Evolutionary conservation across 352 stramenopile species (phyloP).

Genomic region (Phytophthora pisi): DNA sequence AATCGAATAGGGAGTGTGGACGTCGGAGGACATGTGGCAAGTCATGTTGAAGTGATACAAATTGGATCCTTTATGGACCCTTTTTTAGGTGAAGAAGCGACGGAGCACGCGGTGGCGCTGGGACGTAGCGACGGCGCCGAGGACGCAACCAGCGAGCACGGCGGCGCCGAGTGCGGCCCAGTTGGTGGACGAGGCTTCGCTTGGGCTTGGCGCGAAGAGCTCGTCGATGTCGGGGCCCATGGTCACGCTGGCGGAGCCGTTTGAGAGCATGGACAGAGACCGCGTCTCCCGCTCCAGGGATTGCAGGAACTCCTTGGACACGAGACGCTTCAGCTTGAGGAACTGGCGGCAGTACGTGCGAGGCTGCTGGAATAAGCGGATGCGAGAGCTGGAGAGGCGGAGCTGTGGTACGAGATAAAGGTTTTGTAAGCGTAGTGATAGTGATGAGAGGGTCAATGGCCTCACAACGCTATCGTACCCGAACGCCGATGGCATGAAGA

Average conservation of each 20-base stretch:
- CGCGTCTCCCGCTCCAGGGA: slow-evolving; percentile 25
- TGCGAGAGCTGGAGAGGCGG: slow-evolving; percentile 24
- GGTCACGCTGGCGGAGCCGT: slow-evolving; percentile 15
- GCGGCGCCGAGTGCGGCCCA: slow-evolving; percentile 41
- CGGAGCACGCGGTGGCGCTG: slow-evolving; percentile 25
- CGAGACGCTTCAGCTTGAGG: slow-evolving; percentile 22
- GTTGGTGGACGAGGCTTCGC: slow-evolving; percentile 9
- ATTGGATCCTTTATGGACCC: neutral
- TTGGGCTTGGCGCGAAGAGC: slow-evolving; percentile 1
- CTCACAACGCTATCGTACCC: slow-evolving; percentile 35
- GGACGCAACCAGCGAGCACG: slow-evolving; percentile 34
- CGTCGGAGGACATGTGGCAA: neutral
- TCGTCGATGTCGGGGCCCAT: slow-evolving; percentile 26
- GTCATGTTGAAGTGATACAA: neutral
- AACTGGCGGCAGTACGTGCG: slow-evolving; percentile 33
- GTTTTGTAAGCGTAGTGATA: neutral
- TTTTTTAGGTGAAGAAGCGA: slow-evolving; percentile 14
- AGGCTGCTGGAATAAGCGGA: slow-evolving; percentile 29
- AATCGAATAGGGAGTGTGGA: neutral
- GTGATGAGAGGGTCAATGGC: too few relatives aligned
- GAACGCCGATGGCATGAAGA: slow-evolving; percentile 56
- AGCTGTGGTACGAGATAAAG: slow-evolving; percentile 11
- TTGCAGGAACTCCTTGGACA: slow-evolving; percentile 34
- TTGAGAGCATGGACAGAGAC: slow-evolving; percentile 22
- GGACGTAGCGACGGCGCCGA: slow-evolving; percentile 26